phyloP scores from a whole-genome alignment of 129 eudicot species.

The Ambrosia artemisiifolia region DNA sequence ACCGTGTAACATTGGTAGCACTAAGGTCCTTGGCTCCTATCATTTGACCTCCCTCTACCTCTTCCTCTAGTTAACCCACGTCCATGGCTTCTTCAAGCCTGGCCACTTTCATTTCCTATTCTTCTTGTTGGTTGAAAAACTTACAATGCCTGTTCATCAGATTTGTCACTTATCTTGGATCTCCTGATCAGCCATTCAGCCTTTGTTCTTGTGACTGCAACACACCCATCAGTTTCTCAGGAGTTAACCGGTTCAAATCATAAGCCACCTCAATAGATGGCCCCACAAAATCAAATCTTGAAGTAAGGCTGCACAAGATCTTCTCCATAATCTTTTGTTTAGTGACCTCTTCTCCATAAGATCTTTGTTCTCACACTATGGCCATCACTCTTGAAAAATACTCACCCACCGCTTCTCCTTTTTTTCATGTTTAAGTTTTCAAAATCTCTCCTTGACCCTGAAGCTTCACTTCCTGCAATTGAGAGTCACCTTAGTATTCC shows the following conservation, averaged over 20 bases:
- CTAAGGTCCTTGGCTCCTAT: no score
- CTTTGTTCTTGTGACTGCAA: neutral
- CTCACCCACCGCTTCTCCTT: neutral
- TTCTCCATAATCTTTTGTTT: neutral
- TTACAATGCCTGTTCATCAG: neutral
- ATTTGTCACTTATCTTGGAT: neutral
- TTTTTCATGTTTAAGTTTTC: no score
- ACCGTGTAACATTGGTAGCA: no score
- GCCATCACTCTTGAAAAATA: neutral
- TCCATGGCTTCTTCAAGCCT: neutral
- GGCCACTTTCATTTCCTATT: neutral
- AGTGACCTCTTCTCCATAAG: neutral
- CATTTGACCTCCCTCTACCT: no score
- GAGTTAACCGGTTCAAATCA: neutral
- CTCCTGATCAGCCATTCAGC: neutral
- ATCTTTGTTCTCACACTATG: neutral
- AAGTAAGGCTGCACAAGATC: neutral
- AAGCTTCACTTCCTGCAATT: neutral
- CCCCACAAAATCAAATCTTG: neutral
- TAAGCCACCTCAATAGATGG: neutral
- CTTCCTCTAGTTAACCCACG: no score
- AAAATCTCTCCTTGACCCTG: neutral
- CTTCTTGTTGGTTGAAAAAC: neutral
- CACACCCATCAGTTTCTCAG: neutral
- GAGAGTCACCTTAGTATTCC: neutral